phyloP scores from a whole-genome alignment of 306 rosid species.

The Lathyrus oleraceus region DNA sequence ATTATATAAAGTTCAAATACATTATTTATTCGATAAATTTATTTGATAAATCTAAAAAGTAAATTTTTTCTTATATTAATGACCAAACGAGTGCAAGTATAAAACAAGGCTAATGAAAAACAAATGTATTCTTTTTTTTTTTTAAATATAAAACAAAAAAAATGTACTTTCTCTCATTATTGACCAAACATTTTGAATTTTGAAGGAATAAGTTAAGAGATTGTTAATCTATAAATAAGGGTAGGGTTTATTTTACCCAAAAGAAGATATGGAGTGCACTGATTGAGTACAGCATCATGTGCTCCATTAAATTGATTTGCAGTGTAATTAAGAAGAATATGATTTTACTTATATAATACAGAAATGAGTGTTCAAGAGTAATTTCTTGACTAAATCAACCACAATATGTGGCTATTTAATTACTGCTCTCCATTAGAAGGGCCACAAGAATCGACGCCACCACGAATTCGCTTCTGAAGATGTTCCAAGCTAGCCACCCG shows the following conservation, averaged over 20 bases:
- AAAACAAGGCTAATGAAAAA: background rate
- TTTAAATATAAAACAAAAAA: too few species aligned
- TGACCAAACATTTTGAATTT: background rate
- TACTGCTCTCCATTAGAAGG: constrained; percentile 58
- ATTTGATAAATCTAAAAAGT: too few species aligned
- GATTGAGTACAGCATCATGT: constrained; percentile 33
- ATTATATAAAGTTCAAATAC: too few species aligned
- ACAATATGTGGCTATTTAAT: constrained; percentile 20
- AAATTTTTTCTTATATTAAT: too few species aligned
- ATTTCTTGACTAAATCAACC: constrained; percentile 33
- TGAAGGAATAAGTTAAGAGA: background rate
- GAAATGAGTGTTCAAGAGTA: constrained; percentile 33
- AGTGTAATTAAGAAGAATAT: constrained; percentile 40
- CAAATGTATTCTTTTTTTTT: background rate
- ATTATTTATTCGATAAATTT: too few species aligned
- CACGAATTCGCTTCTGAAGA: constrained; percentile 84
- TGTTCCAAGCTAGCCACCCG: constrained; percentile 98
- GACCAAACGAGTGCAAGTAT: too few species aligned
- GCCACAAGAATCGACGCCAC: constrained; percentile 44
- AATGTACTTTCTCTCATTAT: background rate
- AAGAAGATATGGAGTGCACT: background rate
- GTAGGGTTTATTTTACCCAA: background rate
- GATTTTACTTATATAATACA: constrained; percentile 37
- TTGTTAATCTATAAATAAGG: background rate
- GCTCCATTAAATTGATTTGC: constrained; percentile 37